Base-by-base conservation (phyloP, 768 basidiomycete species). In the Rhodocollybia butyracea region DNA sequence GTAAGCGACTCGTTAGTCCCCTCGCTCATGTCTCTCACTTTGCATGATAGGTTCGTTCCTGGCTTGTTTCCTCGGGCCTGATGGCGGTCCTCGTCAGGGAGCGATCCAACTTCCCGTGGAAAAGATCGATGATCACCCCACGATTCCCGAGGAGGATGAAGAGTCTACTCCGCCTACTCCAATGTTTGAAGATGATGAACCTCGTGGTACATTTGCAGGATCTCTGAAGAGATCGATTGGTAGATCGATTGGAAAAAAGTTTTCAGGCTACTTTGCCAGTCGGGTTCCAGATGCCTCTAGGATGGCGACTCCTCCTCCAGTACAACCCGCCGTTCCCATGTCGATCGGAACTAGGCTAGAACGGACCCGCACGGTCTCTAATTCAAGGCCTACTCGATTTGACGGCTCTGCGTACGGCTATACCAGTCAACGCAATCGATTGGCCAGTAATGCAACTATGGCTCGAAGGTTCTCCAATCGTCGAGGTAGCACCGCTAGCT, bases 31-130 rank as follows among this genome's bases (percentile, higher is more conserved):
- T 26, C n/a, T 57, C 42, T 52, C 11, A 19, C 19, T n/a, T 60
- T 30, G 42, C 51, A n/a, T 32, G 51, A 5, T 55, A 91, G 95
- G 95, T n/a, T 88, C 92, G 3, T 60, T 97, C 51, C 76, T 98
- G 30, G 86, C 88, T 0, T 84, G 92, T 60, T 97, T 98, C 78
- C 83, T 99, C 40, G 89, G 85, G 17, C 86, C 79, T 55, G 94
- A 99, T 66, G 97, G 93, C 52, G 95, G 96, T 10, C 89, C 94
- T 15, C 81, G 91, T 52, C 83, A 89, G 61, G 89, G 92, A 3
- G 83, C 87, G 0, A 97, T 99, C 57, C 86, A 83, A 13, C 82
- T 99, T 11, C 78, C 84, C 3, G 78, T 79, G 0, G 96, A 98
- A 70, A 98, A 98, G 69, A 64, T 63, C 45, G 68, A 66, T 56